Conservation (phyloP, 306 rosid genomes). For the Begonia peltatifolia region DNA sequence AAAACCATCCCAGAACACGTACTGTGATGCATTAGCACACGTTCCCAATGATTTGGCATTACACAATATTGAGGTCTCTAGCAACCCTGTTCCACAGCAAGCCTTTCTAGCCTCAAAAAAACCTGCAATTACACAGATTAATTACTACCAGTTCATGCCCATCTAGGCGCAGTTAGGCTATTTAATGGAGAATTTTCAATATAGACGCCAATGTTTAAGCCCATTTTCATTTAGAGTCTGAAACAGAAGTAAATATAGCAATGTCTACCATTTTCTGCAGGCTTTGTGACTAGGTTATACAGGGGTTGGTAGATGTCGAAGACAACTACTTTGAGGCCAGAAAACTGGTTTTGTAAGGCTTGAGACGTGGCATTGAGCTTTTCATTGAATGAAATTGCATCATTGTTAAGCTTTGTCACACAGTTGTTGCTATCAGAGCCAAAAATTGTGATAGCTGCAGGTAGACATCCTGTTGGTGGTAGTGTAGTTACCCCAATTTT, state of each 20-base stretch:
- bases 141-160: neutral
- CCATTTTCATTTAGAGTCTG: neutral
- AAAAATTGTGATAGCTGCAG: conserved; percentile 47
- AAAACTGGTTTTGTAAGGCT: conserved; percentile 24
- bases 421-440: conserved; percentile 39
- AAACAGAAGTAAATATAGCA: neutral
- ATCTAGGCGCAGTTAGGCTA: no score
- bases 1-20: conserved; percentile 69
- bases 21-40: conserved; percentile 58
- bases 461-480: conserved; percentile 64
- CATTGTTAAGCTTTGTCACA: conserved; percentile 31
- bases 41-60: conserved; percentile 38
- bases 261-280: conserved; percentile 37
- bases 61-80: conserved; percentile 53
- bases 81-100: conserved; percentile 61
- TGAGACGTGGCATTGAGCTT: conserved; percentile 44
- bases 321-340: conserved; percentile 42
- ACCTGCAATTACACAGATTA: conserved; percentile 20
- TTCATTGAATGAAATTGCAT: conserved; percentile 35
- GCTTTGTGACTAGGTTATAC: conserved; percentile 31
- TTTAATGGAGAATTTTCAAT: no score
- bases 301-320: conserved; percentile 52
- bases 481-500: conserved; percentile 50
- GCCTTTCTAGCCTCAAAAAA: conserved; percentile 50
- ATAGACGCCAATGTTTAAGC: no score